These are phyloP conservation scores for Phlebiopsis flavidoalba DNA, from an alignment of 768 basidiomycete genomes.

Conservation along the genomic window DNA sequence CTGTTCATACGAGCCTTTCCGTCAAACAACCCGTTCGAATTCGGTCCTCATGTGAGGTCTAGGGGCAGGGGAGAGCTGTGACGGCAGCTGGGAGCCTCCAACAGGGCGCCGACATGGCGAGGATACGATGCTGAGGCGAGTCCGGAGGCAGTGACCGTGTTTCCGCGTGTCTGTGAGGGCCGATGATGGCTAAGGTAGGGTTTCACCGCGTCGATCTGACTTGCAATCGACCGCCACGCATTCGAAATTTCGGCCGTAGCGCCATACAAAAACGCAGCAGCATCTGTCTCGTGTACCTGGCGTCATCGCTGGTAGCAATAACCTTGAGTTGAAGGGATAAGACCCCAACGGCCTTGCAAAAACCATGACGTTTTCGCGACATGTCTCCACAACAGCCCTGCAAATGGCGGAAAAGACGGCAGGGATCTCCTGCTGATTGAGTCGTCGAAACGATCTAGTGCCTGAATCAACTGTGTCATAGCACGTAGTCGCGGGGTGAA, in stretches of 20 bases:
- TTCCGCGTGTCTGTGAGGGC: constrained; percentile 22
- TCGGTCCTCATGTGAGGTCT: constrained; percentile 24
- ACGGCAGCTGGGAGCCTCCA: neutral
- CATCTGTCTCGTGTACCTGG: constrained; percentile 84
- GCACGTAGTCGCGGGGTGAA: constrained; percentile 78
- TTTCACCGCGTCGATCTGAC: constrained; percentile 64
- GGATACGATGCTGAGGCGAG: constrained; percentile 20
- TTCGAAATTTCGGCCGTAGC: constrained; percentile 82
- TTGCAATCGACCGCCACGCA: constrained; percentile 77
- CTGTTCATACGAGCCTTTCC: constrained; percentile 55
- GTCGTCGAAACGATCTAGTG: constrained; percentile 89
- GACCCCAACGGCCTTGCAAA: constrained; percentile 87
- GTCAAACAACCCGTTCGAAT: constrained; percentile 19
- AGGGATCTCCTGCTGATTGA: constrained; percentile 60
- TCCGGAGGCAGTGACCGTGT: neutral
- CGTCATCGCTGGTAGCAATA: constrained; percentile 69
- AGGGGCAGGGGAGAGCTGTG: neutral
- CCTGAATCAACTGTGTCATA: constrained; percentile 81
- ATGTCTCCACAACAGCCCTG: constrained; percentile 73
- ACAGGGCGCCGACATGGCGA: constrained; percentile 15
- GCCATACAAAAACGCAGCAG: constrained; percentile 78
- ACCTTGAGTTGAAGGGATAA: constrained; percentile 76
- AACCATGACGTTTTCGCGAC: constrained; percentile 75
- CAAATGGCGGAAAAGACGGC: constrained; percentile 72
- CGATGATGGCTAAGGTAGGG: constrained; percentile 51